Evolutionary conservation across 1,284 basidiomycete species (phyloP).

Genomic region (Ceraceosorus guamensis): DNA sequence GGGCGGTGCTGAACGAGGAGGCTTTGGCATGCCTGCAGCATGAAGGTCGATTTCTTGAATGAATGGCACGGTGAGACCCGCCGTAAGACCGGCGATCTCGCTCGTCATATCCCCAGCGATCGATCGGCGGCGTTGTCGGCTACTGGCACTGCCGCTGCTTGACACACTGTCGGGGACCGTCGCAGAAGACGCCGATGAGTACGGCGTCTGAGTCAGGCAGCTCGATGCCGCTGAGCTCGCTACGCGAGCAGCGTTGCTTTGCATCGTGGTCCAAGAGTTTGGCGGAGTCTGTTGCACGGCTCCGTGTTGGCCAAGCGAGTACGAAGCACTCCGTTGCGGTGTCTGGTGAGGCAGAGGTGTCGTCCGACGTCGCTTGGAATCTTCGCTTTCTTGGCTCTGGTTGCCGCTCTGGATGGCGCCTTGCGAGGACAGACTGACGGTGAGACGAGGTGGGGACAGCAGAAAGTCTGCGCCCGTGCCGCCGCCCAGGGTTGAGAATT

Average conservation of each 20-base stretch:
- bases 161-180: slow-evolving; percentile 11
- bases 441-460: slow-evolving; percentile 38
- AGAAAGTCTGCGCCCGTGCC: slow-evolving; percentile 22
- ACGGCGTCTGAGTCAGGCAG: slow-evolving; percentile 14
- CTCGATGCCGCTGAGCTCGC: slow-evolving; percentile 26
- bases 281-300: slow-evolving; percentile 28
- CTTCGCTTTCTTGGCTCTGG: slow-evolving; percentile 13
- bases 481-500: slow-evolving; percentile 7
- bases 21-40: slow-evolving; percentile 7
- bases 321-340: slow-evolving; percentile 10
- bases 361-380: slow-evolving; percentile 31
- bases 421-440: slow-evolving; percentile 27
- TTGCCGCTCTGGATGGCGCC: slow-evolving; percentile 3
- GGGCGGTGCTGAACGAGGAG: slow-evolving; percentile 25
- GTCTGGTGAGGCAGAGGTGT: slow-evolving; percentile 18
- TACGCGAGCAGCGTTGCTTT: slow-evolving; percentile 15
- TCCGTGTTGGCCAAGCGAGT: slow-evolving; percentile 3
- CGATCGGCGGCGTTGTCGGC: slow-evolving; percentile 2
- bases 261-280: slow-evolving; percentile 21
- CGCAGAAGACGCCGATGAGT: slow-evolving; percentile 7
- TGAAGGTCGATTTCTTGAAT: slow-evolving; percentile 2
- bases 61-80: slow-evolving; percentile 18
- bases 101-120: slow-evolving; percentile 10
- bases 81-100: slow-evolving; percentile 29
- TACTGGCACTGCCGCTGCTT: slow-evolving; percentile 19